These are phyloP conservation scores for Lactarius deliciosus DNA, from an alignment of 768 basidiomycete species.

Conservation along the genomic window DNA sequence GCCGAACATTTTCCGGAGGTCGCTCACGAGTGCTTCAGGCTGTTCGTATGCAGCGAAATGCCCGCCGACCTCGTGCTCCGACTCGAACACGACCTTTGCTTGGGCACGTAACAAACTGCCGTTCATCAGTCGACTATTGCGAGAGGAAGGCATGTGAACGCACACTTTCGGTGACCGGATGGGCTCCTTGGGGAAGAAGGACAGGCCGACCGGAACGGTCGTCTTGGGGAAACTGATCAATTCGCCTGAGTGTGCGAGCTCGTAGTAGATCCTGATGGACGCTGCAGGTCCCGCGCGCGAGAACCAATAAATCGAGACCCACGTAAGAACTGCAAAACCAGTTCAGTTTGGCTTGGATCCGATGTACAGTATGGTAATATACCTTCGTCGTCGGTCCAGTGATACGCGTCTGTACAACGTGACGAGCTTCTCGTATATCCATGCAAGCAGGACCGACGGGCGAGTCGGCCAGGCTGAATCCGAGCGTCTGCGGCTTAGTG, in stretches of 20 bases:
- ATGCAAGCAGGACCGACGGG: conserved; percentile 45
- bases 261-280: conserved; percentile 59
- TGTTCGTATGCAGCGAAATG: conserved; percentile 59
- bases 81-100: conserved; percentile 47
- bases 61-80: conserved; percentile 52
- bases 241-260: conserved; percentile 30
- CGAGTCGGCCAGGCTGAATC: conserved; percentile 54
- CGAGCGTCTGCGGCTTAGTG: conserved; percentile 38
- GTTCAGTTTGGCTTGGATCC: neutral
- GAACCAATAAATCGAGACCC: conserved; percentile 61
- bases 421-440: conserved; percentile 38
- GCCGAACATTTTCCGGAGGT: conserved; percentile 57
- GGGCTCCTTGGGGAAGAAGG: conserved; percentile 53
- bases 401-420: conserved; percentile 44
- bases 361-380: neutral
- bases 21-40: conserved; percentile 49
- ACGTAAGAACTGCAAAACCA: conserved; percentile 49
- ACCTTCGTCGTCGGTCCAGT: conserved; percentile 58
- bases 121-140: neutral
- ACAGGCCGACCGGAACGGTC: conserved; percentile 48
- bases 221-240: neutral
- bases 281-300: conserved; percentile 59
- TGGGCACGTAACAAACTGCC: conserved; percentile 31
- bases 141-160: conserved; percentile 26
- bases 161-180: conserved; percentile 40